Evolutionary conservation across 176 grass and related monocot species (phyloP).

Genomic region (Olyra latifolia): DNA sequence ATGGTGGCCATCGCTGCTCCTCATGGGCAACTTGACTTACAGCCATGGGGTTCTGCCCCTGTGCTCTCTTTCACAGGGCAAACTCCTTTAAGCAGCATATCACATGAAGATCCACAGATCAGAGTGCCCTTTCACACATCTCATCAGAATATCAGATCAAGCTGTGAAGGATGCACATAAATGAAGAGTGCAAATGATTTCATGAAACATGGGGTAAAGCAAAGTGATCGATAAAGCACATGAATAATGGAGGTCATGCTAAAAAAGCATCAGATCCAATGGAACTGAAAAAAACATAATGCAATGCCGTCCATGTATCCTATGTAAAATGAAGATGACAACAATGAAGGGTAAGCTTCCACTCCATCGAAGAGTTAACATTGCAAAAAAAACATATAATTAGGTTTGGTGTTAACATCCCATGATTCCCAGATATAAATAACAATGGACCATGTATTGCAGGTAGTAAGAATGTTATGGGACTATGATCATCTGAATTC

Average conservation of each 20-base stretch:
- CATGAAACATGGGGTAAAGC: not conserved
- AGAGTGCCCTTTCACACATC: not conserved
- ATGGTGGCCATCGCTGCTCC: not conserved
- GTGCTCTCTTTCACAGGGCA: conserved; percentile 19
- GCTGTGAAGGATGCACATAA: not conserved
- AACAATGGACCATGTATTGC: not conserved
- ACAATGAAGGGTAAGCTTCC: not conserved
- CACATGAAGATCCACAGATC: not conserved
- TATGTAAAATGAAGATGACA: not conserved
- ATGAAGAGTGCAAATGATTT: not conserved
- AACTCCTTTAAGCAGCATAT: conserved; percentile 18
- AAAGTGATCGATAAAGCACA: not conserved
- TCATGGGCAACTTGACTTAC: not conserved
- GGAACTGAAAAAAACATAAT: too few relatives aligned
- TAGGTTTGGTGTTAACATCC: not conserved
- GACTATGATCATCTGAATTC: conserved; percentile 7
- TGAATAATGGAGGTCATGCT: not conserved
- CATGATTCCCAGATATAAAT: not conserved
- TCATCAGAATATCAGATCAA: conserved; percentile 8
- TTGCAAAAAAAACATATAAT: not conserved
- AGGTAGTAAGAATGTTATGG: not conserved
- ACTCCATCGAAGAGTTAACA: not conserved
- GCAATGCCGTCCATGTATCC: not conserved
- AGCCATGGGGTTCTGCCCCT: not conserved
- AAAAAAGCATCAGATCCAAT: too few relatives aligned